Base-by-base conservation (phyloP, 2,329 filamentous ascomycete genomes). In the Calcarisporium arbuscula region DNA sequence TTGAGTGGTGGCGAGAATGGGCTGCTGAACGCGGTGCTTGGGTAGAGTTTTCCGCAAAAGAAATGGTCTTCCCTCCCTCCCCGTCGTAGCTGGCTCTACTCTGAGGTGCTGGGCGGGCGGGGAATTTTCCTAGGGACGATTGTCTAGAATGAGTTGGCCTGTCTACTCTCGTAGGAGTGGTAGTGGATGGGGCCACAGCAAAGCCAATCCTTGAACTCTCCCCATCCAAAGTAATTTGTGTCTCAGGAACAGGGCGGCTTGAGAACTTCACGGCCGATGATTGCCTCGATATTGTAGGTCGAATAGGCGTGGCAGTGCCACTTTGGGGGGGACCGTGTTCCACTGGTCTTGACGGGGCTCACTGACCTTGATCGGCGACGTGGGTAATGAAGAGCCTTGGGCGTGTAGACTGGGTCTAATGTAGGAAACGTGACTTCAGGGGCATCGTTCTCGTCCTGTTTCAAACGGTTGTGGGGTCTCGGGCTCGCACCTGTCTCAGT, bases 241-340 rank as follows among this genome's bases (percentile, higher is more conserved):
- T 80, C 44, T 82, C 76, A 0, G 85, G 85, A 1, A 85, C 77
- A 0, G 84, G 77, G 6, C 76, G 77, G 32, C 82, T 88, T 1
- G 80, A 82, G 54, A 90, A 90, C 23, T 76, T 75, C 28, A 73
- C 61, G 2, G 70, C 50, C 2, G 64, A 77, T 16, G 70, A 64
- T 34, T 76, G 68, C 5, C 71, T 62, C 3, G 72, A 72, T 8
- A 73, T 56, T 11, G 58, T 57, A 6, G 74, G 74, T 19, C 68
- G 64, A 32, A 43, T 49, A 29, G 51, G 43, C 26, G 56, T 54
- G 17, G 42, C 26, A 2, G 41, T 38, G 9, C 46, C 49, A 19
- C 52, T 41, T 22, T 41, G 46, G 5, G 41, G 42, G 8, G 43
- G 45, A 12, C 45, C 45, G 32, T 46, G 9, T 38, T 42, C 28